These are phyloP conservation scores for Neurospora discreta DNA, from an alignment of 495 filamentous ascomycete genomes.

Conservation along the genomic window DNA sequence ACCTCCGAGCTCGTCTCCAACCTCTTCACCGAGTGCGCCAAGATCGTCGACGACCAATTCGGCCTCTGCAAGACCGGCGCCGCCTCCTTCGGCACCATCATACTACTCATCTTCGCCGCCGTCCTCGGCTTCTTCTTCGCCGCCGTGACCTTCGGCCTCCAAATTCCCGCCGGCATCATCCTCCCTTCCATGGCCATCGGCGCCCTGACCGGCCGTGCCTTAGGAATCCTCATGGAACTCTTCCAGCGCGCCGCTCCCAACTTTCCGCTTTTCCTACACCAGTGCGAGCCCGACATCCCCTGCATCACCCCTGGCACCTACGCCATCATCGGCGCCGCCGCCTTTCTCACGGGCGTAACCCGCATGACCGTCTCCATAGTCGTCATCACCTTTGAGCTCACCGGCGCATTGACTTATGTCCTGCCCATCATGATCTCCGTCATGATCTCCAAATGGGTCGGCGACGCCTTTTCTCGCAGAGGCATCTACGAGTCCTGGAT, in stretches of 20 bases:
- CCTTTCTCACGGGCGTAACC: conserved; percentile 89
- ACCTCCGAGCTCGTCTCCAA: conserved; percentile 85
- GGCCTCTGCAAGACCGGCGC: conserved; percentile 74
- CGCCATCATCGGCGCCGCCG: conserved; percentile 94
- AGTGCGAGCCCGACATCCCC: conserved; percentile 76
- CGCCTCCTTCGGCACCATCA: conserved; percentile 59
- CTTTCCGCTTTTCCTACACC: conserved; percentile 57
- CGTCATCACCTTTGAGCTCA: conserved; percentile 98
- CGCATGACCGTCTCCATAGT: conserved; percentile 96
- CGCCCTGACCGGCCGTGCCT: conserved; percentile 79
- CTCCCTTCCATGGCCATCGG: conserved; percentile 96
- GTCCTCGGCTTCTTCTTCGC: conserved; percentile 77
- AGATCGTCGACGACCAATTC: conserved; percentile 67
- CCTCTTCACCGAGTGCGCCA: conserved; percentile 82
- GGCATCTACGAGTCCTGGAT: conserved; percentile 99
- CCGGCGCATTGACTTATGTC: conserved; percentile 90
- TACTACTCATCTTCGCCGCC: conserved; percentile 69
- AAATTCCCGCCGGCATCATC: conserved; percentile 92
- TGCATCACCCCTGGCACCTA: conserved; percentile 94
- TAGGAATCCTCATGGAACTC: conserved; percentile 80
- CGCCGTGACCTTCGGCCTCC: conserved; percentile 86
- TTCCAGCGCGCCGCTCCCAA: conserved; percentile 72
- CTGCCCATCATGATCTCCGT: conserved; percentile 99
- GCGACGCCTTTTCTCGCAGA: conserved; percentile 85
- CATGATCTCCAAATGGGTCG: conserved; percentile 97